Conservation (phyloP, 441 rosid species). For the Croton laevigatus region DNA sequence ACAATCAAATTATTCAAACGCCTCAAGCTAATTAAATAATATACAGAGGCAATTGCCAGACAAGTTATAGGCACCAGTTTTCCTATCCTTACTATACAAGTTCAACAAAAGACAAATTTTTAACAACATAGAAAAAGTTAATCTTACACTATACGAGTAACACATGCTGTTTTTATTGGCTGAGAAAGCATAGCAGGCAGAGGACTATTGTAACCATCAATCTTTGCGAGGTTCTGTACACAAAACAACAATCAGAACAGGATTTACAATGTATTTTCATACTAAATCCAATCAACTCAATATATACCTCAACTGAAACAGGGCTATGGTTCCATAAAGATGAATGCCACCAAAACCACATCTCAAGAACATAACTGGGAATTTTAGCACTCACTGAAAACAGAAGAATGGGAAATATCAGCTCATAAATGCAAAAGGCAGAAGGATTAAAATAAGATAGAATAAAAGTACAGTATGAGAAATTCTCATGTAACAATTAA, state of each 20-base stretch:
- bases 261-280: neutral
- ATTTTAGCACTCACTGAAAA: slow-evolving; percentile 61
- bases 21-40: slow-evolving; percentile 7
- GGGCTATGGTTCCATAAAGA: slow-evolving; percentile 68
- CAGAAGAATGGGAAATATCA: slow-evolving; percentile 20
- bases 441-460: neutral
- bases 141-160: slow-evolving; percentile 67
- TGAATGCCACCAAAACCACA: slow-evolving; percentile 96
- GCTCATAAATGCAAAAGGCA: neutral
- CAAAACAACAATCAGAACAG: slow-evolving; percentile 29
- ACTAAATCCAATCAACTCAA: neutral
- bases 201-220: slow-evolving; percentile 36
- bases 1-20: neutral
- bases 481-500: neutral
- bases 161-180: slow-evolving; percentile 55
- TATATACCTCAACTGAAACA: slow-evolving; percentile 48
- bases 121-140: slow-evolving; percentile 18
- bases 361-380: slow-evolving; percentile 70
- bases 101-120: neutral
- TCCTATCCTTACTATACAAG: neutral
- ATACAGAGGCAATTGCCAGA: neutral
- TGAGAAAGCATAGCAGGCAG: slow-evolving; percentile 58
- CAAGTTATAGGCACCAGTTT: neutral
- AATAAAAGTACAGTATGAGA: neutral
- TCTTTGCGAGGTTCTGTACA: slow-evolving; percentile 49